A percentile compares a stretch with the other conserved stretches of the same genome.
phyloP scores from a whole-genome alignment of 2,329 filamentous ascomycete species.

The Penicillium hordei region DNA sequence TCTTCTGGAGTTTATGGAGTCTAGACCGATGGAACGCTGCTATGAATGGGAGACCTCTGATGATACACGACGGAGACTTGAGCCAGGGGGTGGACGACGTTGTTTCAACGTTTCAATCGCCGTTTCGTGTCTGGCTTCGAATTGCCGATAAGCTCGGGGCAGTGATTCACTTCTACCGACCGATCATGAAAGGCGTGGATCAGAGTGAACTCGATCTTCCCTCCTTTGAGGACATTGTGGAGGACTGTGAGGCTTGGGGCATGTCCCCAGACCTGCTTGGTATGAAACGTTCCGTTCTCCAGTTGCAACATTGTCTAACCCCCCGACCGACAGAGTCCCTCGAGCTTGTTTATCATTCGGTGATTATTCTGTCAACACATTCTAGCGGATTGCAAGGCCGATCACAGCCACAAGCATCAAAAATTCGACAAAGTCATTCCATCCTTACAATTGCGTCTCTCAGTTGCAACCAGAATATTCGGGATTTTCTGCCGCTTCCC shows the following conservation, averaged over 20 bases:
- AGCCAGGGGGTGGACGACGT: slow-evolving; percentile 15
- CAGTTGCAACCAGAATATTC: slow-evolving; percentile 5
- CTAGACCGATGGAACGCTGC: slow-evolving; percentile 27
- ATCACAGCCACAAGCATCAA: slow-evolving; percentile 3
- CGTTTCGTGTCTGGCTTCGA: slow-evolving; percentile 17
- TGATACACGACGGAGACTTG: slow-evolving; percentile 23
- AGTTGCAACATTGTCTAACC: background rate
- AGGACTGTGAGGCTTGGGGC: slow-evolving; percentile 2
- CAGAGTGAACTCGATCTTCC: slow-evolving; percentile 8
- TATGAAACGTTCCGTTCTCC: background rate
- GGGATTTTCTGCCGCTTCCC: slow-evolving; percentile 12
- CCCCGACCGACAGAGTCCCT: slow-evolving; percentile 4
- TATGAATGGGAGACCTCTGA: slow-evolving; percentile 21
- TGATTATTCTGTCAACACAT: slow-evolving; percentile 15
- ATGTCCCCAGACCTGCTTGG: background rate
- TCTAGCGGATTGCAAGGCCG: slow-evolving; percentile 14
- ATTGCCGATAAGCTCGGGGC: slow-evolving; percentile 10
- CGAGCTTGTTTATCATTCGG: slow-evolving; percentile 17
- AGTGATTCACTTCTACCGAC: slow-evolving; percentile 15
- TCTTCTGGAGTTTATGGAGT: slow-evolving; percentile 28
- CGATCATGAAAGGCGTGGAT: slow-evolving; percentile 5
- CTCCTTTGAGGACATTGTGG: slow-evolving; percentile 3
- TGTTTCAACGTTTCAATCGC: slow-evolving; percentile 10
- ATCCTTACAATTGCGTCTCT: slow-evolving; percentile 2
- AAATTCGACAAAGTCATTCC: slow-evolving; percentile 8